Base-by-base conservation (phyloP, 352 stramenopile species). In the Pythium oligandrum region DNA sequence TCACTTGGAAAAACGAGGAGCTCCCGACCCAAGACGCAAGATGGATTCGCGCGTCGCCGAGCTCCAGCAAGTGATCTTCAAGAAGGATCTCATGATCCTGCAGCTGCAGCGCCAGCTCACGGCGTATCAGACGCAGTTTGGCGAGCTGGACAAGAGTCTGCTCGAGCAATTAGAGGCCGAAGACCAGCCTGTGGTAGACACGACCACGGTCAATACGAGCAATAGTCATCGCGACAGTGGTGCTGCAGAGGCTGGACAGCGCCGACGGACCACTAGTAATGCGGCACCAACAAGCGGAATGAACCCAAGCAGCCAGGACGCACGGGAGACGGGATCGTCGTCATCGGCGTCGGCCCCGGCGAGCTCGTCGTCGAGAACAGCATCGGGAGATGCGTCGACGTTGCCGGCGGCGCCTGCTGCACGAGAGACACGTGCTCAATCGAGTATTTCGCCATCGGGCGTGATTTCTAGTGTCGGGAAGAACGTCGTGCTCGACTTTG, bases 81-180 rank as follows among this genome's bases (percentile, higher is more conserved):
- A 90, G 65, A 92, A 92, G 59, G 82, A 92, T 58, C 61, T 87
- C 55, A 88, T 90, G 77, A 90, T 92, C 57, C 61, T 92, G 31
- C 70, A 82, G 53, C 66, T 92, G 11, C 77, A 88, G 69, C 82
- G 63, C 47, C 77, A 82, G 57, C 60, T 92, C 52, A 63, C 77
- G 38, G 79, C 71, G 44, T 92, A 92, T 57, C 53, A 61, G 42
- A 50, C 64, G 40, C 73, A 66, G 9, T 86, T 78, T 44, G 82
- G 82, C 34, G 55, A 66, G 35, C 56, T 92, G 4, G 67, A 82
- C 40, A 47, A 58, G 5, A 60, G 57, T 4, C 33, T 76, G 39
- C 48, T 69, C 31, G 30, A 64, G 46, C 51, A 45, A 30, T 40
- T 77, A 2, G 55, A 75, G 42, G 49, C 30, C 31, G 55, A 73